Evolutionary conservation across 306 rosid genomes (phyloP), one percentile per base, ranked within the genome.

Genomic region (Castanea sativa): DNA sequence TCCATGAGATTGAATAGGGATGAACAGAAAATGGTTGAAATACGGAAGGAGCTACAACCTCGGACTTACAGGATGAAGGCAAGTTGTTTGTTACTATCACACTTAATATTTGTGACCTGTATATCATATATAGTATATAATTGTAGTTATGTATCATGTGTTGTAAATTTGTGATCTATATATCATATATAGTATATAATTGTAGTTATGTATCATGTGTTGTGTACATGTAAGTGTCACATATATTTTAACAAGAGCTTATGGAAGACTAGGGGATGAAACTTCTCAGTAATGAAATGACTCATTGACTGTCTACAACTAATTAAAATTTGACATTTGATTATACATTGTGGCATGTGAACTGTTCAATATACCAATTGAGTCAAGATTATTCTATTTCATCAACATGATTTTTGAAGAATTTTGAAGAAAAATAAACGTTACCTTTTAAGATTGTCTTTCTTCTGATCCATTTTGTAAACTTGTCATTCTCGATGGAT

Each of bases 1-100:
- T 91, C 98, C 19, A 86, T 81, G 91, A 91, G 97, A 86, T 88
- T 94, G 89, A 86, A 88, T 29, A 83, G 92, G 76, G 97, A 92
- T 60, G 98, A 94, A 69, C 98, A 94, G 73, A 94, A 92, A 82
- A 89, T 94, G 94, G 86, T 91, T 75, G 98, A 92, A 89, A 87
- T 92, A 57, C 90, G 98, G 78, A 94, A 92, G 91, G 97, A 94
- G 89, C 97, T 94, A 65, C 88, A 71, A 27, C 97, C 98, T 53
- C 91, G 94, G 52, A 79, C 90, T 55, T 94, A 91, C 65, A 88
- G 98, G 79, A 84, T 94, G 65, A 94, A 91, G 97, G 97, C 83
- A 87, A 86, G 94, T 83, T 72, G 67, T 64, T 82, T 71, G 51
- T 55, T 72, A 27, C 79, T 68, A 74, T 75, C 30, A 2, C 10